phyloP scores from a whole-genome alignment of 1,284 basidiomycete genomes.

The Cutaneotrichosporon sp. region DNA sequence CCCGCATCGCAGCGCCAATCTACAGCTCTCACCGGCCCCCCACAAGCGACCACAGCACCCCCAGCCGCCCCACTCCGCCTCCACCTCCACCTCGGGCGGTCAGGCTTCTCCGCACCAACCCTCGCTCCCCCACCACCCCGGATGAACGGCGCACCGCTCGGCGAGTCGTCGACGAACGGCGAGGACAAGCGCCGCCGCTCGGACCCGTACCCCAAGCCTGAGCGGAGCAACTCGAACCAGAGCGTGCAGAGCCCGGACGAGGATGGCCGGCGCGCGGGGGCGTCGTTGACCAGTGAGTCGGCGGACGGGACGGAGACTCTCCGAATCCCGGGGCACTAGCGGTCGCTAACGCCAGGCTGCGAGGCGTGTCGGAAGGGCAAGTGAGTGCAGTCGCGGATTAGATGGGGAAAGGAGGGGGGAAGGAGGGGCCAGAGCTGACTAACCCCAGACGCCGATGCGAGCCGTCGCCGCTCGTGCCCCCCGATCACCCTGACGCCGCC shows the following conservation, averaged over 20 bases:
- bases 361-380: conserved; percentile 42
- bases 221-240: neutral
- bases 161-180: neutral
- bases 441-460: conserved; percentile 44
- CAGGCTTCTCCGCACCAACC: too few species aligned
- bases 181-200: neutral
- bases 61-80: too few species aligned
- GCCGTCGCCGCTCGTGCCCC: conserved; percentile 45
- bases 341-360: conserved; percentile 30
- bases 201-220: neutral
- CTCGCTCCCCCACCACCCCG: neutral
- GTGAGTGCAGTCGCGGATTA: conserved; percentile 17
- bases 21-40: too few species aligned
- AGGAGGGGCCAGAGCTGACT: conserved; percentile 21
- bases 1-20: too few species aligned
- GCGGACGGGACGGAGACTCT: too few species aligned
- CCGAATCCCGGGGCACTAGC: too few species aligned
- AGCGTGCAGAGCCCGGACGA: neutral
- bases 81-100: too few species aligned
- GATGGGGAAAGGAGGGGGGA: neutral
- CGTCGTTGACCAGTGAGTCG: conserved; percentile 17
- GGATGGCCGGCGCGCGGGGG: neutral
- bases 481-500: conserved; percentile 44
- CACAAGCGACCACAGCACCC: too few species aligned
- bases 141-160: neutral